phyloP scores from a whole-genome alignment of 805 yeast species.

The Grigorovia transvaalensis region DNA sequence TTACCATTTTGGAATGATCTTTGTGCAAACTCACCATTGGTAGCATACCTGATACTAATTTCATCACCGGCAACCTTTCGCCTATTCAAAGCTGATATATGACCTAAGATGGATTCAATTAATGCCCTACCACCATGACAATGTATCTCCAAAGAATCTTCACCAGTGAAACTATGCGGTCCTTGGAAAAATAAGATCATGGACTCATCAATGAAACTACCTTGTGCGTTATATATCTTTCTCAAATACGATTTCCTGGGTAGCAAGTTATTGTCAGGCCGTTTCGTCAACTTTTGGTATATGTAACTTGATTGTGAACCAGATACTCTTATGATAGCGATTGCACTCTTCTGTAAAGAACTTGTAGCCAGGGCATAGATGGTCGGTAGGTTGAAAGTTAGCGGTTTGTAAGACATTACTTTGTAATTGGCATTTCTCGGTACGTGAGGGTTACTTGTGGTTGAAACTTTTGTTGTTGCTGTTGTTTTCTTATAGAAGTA shows the following conservation, averaged over 20 bases:
- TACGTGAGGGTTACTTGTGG: too few species aligned
- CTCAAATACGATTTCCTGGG: conserved; percentile 51
- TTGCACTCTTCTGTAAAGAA: conserved; percentile 62
- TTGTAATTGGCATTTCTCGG: background rate
- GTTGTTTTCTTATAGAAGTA: too few species aligned
- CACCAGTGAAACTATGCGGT: conserved; percentile 86
- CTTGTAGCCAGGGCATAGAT: conserved; percentile 87
- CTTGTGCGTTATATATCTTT: conserved; percentile 33
- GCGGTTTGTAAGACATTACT: background rate
- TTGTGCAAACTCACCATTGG: conserved; percentile 83
- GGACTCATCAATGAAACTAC: conserved; percentile 60
- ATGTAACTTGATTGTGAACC: conserved; percentile 52
- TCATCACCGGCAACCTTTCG: conserved; percentile 37
- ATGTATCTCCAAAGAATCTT: conserved; percentile 81
- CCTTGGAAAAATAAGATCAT: conserved; percentile 54
- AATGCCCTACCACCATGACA: conserved; percentile 91
- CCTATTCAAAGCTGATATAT: conserved; percentile 40
- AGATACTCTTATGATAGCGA: conserved; percentile 74
- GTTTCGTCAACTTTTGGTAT: conserved; percentile 36
- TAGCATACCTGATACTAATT: conserved; percentile 63
- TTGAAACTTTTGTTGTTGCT: too few species aligned
- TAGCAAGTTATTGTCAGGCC: conserved; percentile 26
- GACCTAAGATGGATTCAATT: conserved; percentile 26
- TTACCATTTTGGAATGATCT: conserved; percentile 80
- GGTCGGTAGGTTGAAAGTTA: conserved; percentile 31